These are phyloP conservation scores for Solanum chmielewskii DNA, from an alignment of 257 asterid species.

Conservation along the genomic window DNA sequence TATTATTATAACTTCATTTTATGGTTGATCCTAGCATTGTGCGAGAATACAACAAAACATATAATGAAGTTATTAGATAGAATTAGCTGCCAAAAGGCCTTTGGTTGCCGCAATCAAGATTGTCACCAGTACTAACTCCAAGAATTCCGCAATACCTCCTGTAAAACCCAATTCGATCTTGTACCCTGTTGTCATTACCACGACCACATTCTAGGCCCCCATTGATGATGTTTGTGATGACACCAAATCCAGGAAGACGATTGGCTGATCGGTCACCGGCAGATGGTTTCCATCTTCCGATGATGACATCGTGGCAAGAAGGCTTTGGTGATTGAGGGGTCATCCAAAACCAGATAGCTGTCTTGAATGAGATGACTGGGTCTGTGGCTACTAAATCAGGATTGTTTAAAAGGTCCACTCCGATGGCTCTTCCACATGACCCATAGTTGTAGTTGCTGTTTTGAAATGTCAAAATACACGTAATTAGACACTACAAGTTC, in stretches of 20 bases:
- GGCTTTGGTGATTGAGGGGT: slow-evolving; percentile 24
- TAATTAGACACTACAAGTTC: background rate
- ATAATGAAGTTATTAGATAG: background rate
- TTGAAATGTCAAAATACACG: background rate
- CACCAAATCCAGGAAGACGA: slow-evolving; percentile 18
- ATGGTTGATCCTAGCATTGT: background rate
- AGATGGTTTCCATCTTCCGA: slow-evolving; percentile 16
- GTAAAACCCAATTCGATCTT: slow-evolving; percentile 17
- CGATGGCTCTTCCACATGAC: slow-evolving; percentile 16
- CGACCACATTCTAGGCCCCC: slow-evolving; percentile 26
- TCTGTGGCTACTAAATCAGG: slow-evolving; percentile 22
- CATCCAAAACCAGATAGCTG: slow-evolving; percentile 34
- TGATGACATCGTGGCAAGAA: slow-evolving; percentile 21
- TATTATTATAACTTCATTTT: background rate
- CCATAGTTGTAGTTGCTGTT: slow-evolving; percentile 26
- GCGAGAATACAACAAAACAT: background rate
- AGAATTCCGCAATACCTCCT: slow-evolving; percentile 10
- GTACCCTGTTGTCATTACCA: background rate
- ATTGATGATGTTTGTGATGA: slow-evolving; percentile 23
- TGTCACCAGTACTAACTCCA: slow-evolving; percentile 11
- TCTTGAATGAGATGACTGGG: slow-evolving; percentile 13
- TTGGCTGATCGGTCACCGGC: background rate
- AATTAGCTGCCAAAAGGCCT: background rate
- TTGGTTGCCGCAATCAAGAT: slow-evolving; percentile 17
- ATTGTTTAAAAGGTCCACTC: slow-evolving; percentile 3